Evolutionary conservation across 1,284 basidiomycete species (phyloP), one percentile per base, ranked within the genome.

Genomic region (Boletus sp.): DNA sequence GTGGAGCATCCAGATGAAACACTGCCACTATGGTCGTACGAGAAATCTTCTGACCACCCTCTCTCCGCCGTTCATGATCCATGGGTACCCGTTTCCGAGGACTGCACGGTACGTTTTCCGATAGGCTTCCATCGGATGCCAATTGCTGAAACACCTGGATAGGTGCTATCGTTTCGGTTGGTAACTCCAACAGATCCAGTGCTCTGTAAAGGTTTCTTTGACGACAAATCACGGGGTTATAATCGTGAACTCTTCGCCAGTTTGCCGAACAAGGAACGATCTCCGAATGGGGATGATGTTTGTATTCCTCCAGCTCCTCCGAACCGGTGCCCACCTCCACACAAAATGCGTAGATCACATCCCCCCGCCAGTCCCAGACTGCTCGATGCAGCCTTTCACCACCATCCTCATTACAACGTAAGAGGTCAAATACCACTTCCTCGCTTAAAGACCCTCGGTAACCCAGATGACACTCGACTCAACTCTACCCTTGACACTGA

Each of bases 381-480:
- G 56, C 48, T 52, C 23, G 44, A 53, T 33, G 30, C 19, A n/a
- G 53, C 40, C 19, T 16, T 46, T 31, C 62, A 62, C 38, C 72
- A 73, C 23, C 71, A 71, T 58, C 66, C 72, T 37, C 76, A 77
- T 63, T 66, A 70, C 21, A 77, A 77, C 13, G 68, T 79, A 13
- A 77, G 83, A 54, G 80, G 83, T 60, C 73, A 76, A 56, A 65
- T 74, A 10, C 77, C 78, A 1, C 68, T 79, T 35, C 74, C 68
- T 33, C 71, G 77, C 46, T 70, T 82, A 30, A 77, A 78, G 2
- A 75, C 74, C n/a, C 70, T 81, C 16, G 74, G 78, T 28, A 80
- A 80, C 71, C 75, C 64, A 23, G 60, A 65, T 76, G 50, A 72
- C 75, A n/a, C 10, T 28, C 31, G 79, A 52, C 63, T 68, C 56